phyloP scores from a whole-genome alignment of 805 yeast species.

The Saccharomyces mikatae region DNA sequence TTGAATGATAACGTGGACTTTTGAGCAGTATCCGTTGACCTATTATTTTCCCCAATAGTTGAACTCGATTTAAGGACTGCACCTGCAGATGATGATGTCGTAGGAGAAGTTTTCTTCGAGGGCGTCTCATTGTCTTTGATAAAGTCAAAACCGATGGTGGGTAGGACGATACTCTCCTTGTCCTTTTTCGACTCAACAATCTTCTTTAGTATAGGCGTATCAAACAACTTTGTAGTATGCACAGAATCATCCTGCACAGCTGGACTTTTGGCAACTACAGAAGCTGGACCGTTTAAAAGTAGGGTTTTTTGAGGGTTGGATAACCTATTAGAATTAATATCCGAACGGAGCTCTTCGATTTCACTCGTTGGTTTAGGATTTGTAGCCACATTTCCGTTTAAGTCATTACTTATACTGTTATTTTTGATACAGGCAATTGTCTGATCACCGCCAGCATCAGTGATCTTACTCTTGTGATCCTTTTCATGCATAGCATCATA shows the following conservation, averaged over 20 bases:
- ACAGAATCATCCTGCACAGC: not conserved
- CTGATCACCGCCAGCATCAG: not conserved
- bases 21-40: not conserved
- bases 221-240: not conserved
- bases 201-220: not conserved
- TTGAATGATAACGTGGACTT: not conserved
- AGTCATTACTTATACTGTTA: not conserved
- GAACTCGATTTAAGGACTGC: not conserved
- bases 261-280: not conserved
- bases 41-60: not conserved
- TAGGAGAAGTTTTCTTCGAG: conserved; percentile 7
- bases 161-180: conserved; percentile 11
- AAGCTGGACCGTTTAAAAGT: conserved; percentile 8
- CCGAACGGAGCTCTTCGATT: not conserved
- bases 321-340: conserved; percentile 2
- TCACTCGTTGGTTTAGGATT: not conserved
- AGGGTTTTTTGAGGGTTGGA: conserved; percentile 12
- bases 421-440: not conserved
- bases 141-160: conserved; percentile 29
- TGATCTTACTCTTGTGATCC: not conserved
- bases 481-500: conserved; percentile 13
- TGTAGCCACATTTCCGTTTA: not conserved
- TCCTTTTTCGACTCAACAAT: not conserved
- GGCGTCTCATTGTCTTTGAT: conserved; percentile 19
- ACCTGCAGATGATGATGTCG: not conserved